Percentiles rank a stretch among this genome's conserved stretches.
These are phyloP conservation scores for Vanderwaltozyma yarrowii DNA, from an alignment of 805 yeast species.

Conservation along the genomic window DNA sequence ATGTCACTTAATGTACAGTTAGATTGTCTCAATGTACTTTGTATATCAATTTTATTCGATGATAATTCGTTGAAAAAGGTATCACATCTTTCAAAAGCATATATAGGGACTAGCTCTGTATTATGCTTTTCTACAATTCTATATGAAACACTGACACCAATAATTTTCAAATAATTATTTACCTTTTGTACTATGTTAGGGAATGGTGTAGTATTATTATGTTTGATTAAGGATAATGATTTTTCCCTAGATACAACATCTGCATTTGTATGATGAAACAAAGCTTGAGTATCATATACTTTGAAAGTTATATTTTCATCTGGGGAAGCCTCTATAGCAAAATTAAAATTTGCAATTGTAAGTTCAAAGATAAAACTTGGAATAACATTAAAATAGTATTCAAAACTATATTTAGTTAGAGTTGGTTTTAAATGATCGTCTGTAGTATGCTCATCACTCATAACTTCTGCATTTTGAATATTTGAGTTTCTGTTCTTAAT, in stretches of 20 bases:
- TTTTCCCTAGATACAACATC: not conserved
- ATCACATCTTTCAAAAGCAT: constrained; percentile 23
- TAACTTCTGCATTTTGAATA: not conserved
- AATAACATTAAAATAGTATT: constrained; percentile 2
- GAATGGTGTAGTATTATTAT: too few species aligned
- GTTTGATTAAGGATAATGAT: not conserved
- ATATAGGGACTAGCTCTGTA: constrained; percentile 15
- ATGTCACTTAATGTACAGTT: constrained; percentile 16
- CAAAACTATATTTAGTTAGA: not conserved
- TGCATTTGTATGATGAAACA: constrained; percentile 9
- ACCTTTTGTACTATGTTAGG: not conserved
- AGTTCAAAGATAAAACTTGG: constrained; percentile 19
- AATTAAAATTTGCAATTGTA: constrained; percentile 18
- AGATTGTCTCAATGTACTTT: constrained; percentile 22
- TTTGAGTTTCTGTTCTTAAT: not conserved
- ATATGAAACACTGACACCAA: constrained; percentile 13
- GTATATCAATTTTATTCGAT: constrained; percentile 8
- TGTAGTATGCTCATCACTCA: not conserved
- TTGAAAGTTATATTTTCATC: constrained; percentile 15
- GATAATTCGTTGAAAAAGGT: constrained; percentile 14
- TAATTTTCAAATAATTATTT: constrained; percentile 18
- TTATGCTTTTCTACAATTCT: constrained; percentile 5
- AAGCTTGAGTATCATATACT: constrained; percentile 14
- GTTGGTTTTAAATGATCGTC: not conserved
- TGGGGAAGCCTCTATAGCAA: constrained; percentile 14